Percentiles rank a stretch among this genome's conserved stretches.
These are phyloP conservation scores for Nyctanthes arbortristis DNA, from an alignment of 257 asterid species.

Conservation along the genomic window DNA sequence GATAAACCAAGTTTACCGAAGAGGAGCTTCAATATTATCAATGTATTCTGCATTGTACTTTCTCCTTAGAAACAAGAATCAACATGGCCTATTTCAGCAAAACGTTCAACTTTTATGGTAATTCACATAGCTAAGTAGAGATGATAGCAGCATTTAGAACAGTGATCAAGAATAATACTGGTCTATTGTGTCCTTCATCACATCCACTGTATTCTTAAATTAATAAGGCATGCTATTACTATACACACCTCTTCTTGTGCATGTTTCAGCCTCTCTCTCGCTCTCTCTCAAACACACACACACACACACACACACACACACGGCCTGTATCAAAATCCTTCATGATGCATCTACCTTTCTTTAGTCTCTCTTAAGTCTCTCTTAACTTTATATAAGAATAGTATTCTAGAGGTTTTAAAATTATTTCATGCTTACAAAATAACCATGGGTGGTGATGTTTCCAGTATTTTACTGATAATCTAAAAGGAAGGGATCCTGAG, in stretches of 20 bases:
- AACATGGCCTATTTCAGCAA: not conserved
- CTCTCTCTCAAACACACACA: no score
- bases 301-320: no score
- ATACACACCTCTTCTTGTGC: not conserved
- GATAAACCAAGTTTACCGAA: conserved; percentile 11
- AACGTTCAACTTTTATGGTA: not conserved
- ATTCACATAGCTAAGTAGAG: not conserved
- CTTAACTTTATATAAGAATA: not conserved
- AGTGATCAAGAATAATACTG: not conserved
- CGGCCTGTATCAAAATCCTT: not conserved
- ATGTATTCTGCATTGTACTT: not conserved
- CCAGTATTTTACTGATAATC: not conserved
- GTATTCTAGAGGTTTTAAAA: not conserved
- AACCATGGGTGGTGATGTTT: not conserved
- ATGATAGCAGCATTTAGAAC: conserved; percentile 9
- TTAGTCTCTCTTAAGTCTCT: no score
- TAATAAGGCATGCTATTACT: conserved; percentile 1
- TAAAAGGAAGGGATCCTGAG: not conserved
- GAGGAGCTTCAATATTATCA: not conserved
- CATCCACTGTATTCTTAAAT: no score
- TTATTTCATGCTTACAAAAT: not conserved
- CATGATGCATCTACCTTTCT: not conserved
- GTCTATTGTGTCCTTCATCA: not conserved
- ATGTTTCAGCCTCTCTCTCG: no score
- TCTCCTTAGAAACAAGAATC: not conserved